phyloP scores from a whole-genome alignment of 2,329 filamentous ascomycete genomes.

The Aspergillus proliferans region DNA sequence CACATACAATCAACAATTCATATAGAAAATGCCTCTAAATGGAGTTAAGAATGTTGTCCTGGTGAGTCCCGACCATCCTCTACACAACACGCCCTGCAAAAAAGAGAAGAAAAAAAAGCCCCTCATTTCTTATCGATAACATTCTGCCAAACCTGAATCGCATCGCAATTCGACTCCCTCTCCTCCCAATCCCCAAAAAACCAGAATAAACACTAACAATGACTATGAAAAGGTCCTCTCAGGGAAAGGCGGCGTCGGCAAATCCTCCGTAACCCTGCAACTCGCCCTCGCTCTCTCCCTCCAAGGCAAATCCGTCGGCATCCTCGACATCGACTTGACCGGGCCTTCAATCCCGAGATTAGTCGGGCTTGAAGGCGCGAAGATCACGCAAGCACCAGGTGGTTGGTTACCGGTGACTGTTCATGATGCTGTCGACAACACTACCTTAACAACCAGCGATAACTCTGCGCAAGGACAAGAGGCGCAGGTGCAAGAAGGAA shows the following conservation, averaged over 20 bases:
- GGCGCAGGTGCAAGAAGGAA: conserved; percentile 10
- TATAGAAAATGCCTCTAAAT: conserved; percentile 32
- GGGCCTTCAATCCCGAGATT: conserved; percentile 94
- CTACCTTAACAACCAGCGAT: no score
- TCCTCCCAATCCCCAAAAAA: no score
- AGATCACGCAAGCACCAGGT: conserved; percentile 83
- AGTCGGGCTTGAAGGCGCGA: conserved; percentile 80
- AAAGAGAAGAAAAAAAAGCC: conserved; percentile 1
- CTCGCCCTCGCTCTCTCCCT: conserved; percentile 83
- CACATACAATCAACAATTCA: neutral
- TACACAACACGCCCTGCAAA: neutral
- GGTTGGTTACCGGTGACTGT: conserved; percentile 90
- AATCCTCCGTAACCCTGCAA: conserved; percentile 96
- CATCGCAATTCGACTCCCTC: neutral
- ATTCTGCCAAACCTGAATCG: neutral
- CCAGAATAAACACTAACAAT: neutral
- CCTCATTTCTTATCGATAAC: conserved; percentile 37
- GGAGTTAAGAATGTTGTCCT: conserved; percentile 40
- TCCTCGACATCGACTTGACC: conserved; percentile 93
- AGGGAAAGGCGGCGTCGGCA: conserved; percentile 95
- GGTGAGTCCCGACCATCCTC: conserved; percentile 20
- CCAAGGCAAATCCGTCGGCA: conserved; percentile 80
- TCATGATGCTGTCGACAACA: conserved; percentile 49
- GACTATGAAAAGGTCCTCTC: conserved; percentile 61
- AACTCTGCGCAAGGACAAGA: conserved; percentile 1